Conservation (phyloP, 148 eudicot species). For the Camellia japonica region DNA sequence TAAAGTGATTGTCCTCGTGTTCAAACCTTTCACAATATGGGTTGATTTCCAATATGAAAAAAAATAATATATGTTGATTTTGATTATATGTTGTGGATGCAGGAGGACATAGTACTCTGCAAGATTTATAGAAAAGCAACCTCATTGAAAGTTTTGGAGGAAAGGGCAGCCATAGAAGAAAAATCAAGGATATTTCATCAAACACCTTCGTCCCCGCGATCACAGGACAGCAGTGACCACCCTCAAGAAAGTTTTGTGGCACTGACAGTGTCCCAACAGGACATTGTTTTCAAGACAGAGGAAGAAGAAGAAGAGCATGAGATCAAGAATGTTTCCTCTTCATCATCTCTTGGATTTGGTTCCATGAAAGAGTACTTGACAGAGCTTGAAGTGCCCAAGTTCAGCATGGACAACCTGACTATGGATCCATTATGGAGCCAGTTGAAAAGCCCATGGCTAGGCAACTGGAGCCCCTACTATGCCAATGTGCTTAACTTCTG, state of each 20-base stretch:
- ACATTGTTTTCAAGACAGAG: not conserved
- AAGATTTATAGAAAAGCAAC: conserved; percentile 11
- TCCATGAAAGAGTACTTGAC: not conserved
- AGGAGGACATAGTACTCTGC: conserved; percentile 12
- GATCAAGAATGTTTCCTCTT: not conserved
- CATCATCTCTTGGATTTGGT: not conserved
- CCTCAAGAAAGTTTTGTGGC: not conserved
- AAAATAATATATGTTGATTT: no score
- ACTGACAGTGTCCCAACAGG: not conserved
- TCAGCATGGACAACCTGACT: not conserved
- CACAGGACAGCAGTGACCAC: no score
- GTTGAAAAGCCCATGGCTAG: conserved; percentile 7
- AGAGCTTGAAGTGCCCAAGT: conserved; percentile 10
- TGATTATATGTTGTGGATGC: not conserved
- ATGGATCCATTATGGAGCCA: conserved; percentile 8
- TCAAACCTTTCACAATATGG: no score
- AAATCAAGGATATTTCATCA: not conserved
- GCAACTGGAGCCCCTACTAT: not conserved
- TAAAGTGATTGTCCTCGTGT: no score
- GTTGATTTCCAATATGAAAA: no score
- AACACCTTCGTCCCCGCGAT: not conserved
- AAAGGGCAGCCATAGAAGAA: conserved; percentile 9
- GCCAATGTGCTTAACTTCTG: conserved; percentile 6
- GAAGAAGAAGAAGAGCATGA: not conserved
- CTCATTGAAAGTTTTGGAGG: conserved; percentile 8